phyloP scores from a whole-genome alignment of 495 filamentous ascomycete genomes.

The Podospora pseudopauciseta region DNA sequence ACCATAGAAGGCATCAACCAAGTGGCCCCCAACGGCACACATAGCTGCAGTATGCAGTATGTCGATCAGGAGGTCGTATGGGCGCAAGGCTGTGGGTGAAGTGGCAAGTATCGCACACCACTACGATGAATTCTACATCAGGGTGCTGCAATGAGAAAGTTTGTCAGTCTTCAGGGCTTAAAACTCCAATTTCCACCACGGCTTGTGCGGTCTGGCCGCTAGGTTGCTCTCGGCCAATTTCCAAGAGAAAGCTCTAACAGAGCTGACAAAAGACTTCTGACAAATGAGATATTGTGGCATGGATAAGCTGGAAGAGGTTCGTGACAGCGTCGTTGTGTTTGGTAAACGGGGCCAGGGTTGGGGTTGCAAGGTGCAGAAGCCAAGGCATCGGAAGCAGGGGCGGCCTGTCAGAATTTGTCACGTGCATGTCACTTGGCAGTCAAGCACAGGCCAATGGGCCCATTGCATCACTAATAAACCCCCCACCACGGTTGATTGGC shows the following conservation, averaged over 20 bases:
- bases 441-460: constrained; percentile 20
- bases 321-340: neutral
- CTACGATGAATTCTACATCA: neutral
- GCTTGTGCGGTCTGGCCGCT: neutral
- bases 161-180: neutral
- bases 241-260: neutral
- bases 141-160: neutral
- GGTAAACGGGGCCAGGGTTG: neutral
- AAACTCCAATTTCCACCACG: neutral
- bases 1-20: neutral
- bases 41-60: neutral
- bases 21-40: neutral
- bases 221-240: neutral
- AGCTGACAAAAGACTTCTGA: neutral
- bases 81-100: neutral
- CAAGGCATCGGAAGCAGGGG: neutral
- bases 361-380: neutral
- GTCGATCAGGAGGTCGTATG: neutral
- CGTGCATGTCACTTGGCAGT: neutral
- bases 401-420: neutral
- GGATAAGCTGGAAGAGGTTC: neutral
- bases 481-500: constrained; percentile 39
- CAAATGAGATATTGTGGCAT: neutral
- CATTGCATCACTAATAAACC: constrained; percentile 20
- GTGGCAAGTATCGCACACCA: neutral